Percentiles rank a stretch among this genome's conserved stretches.
Conservation (phyloP, 352 stramenopile genomes). For the Pythium myriotylum region DNA sequence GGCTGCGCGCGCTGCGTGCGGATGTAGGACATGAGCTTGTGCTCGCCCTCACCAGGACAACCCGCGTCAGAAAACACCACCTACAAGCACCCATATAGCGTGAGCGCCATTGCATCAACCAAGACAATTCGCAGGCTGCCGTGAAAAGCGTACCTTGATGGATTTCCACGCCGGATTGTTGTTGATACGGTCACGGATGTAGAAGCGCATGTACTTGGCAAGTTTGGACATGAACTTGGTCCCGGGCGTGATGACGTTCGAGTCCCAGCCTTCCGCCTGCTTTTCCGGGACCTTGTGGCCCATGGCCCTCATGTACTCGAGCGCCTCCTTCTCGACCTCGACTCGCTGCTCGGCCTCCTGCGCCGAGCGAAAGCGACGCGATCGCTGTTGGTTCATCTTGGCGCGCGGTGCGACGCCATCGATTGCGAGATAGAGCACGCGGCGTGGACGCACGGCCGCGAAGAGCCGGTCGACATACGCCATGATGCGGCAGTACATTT, state of each 20-base stretch:
- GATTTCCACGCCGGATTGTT: conserved; percentile 93
- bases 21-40: conserved; percentile 99
- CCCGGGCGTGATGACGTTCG: conserved; percentile 99
- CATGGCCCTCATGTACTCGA: conserved; percentile 91
- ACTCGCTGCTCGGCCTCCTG: conserved; percentile 94
- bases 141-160: conserved; percentile 71
- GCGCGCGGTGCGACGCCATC: conserved; percentile 98
- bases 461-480: conserved; percentile 97
- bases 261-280: conserved; percentile 94
- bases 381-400: conserved; percentile 99
- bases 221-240: conserved; percentile 98
- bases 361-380: conserved; percentile 95
- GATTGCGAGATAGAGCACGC: conserved; percentile 98
- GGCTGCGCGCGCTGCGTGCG: conserved; percentile 92
- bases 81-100: conserved; percentile 16
- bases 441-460: conserved; percentile 91
- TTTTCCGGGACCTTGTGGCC: conserved; percentile 80
- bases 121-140: background rate
- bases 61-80: conserved; percentile 97
- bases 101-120: background rate
- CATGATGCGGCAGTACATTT: conserved; percentile 98
- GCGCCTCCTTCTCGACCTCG: conserved; percentile 93
- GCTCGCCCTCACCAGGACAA: conserved; percentile 98
- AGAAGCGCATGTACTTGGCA: conserved; percentile 90
- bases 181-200: conserved; percentile 95